Percentiles rank a stretch among this genome's conserved stretches.
These are phyloP conservation scores for Coniophora puteana DNA, from an alignment of 1,284 basidiomycete species.

Conservation along the genomic window DNA sequence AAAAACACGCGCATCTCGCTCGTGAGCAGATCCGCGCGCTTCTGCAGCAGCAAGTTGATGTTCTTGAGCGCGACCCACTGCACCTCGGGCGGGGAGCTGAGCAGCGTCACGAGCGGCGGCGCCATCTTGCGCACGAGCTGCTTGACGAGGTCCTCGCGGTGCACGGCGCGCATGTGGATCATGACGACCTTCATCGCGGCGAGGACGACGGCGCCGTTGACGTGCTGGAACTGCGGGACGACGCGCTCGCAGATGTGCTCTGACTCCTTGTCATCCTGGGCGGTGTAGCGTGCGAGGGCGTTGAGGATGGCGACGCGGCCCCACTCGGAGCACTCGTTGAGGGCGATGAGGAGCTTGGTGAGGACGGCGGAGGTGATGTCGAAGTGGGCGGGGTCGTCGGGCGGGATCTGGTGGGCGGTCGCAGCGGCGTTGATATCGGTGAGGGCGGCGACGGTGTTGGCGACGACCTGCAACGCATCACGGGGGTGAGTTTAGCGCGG, in stretches of 20 bases:
- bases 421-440: constrained; percentile 85
- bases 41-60: constrained; percentile 94
- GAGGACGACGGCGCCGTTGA: constrained; percentile 92
- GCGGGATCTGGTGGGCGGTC: constrained; percentile 44
- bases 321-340: constrained; percentile 99
- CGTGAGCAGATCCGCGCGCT: constrained; percentile 82
- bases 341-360: constrained; percentile 88
- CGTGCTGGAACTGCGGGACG: constrained; percentile 97
- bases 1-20: constrained; percentile 99
- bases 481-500: constrained; percentile 11
- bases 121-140: constrained; percentile 96
- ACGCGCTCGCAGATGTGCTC: constrained; percentile 99
- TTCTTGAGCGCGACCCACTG: constrained; percentile 98
- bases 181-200: constrained; percentile 97
- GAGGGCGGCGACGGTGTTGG: constrained; percentile 92
- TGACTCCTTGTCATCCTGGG: constrained; percentile 88
- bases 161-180: constrained; percentile 89
- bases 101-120: constrained; percentile 83
- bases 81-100: constrained; percentile 79
- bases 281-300: constrained; percentile 80
- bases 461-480: constrained; percentile 69
- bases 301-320: constrained; percentile 92
- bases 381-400: constrained; percentile 71
- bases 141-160: constrained; percentile 83
- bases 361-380: constrained; percentile 79